Conservation (phyloP, 306 rosid genomes). For the Vigna reflexopilosa region DNA sequence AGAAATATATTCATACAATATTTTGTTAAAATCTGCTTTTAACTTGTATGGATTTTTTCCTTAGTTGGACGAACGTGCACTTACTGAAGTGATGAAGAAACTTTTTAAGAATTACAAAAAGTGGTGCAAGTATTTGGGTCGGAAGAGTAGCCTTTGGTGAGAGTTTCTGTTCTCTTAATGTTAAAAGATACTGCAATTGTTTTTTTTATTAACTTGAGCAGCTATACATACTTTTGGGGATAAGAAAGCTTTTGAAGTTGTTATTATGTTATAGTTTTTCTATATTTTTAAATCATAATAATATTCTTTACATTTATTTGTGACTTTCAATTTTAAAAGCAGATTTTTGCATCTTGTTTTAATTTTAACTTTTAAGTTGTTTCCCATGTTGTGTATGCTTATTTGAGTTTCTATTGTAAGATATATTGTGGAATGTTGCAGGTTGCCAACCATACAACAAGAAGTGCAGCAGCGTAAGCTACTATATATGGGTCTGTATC, state of each 20-base stretch:
- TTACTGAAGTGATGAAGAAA: slow-evolving; percentile 98
- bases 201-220: slow-evolving; percentile 15
- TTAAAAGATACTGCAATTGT: slow-evolving; percentile 24
- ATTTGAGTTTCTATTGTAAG: slow-evolving; percentile 20
- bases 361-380: slow-evolving; percentile 26
- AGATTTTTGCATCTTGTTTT: slow-evolving; percentile 25
- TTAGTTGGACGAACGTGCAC: slow-evolving; percentile 96
- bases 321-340: slow-evolving; percentile 28
- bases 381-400: slow-evolving; percentile 11
- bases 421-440: slow-evolving; percentile 45
- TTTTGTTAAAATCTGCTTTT: slow-evolving; percentile 35
- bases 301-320: slow-evolving; percentile 28
- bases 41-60: slow-evolving; percentile 47
- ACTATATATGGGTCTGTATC: slow-evolving; percentile 95
- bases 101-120: slow-evolving; percentile 95
- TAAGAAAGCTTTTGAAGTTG: slow-evolving; percentile 8
- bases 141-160: slow-evolving; percentile 99
- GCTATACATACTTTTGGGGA: slow-evolving; percentile 22
- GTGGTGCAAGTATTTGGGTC: slow-evolving; percentile 99
- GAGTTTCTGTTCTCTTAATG: slow-evolving; percentile 39
- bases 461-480: slow-evolving; percentile 98
- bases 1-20: slow-evolving; percentile 13
- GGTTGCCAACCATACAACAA: slow-evolving; percentile 99
- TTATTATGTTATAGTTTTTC: slow-evolving; percentile 18
- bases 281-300: slow-evolving; percentile 5